These are phyloP conservation scores for Trametes villosa DNA, from an alignment of 768 basidiomycete genomes.

Conservation along the genomic window DNA sequence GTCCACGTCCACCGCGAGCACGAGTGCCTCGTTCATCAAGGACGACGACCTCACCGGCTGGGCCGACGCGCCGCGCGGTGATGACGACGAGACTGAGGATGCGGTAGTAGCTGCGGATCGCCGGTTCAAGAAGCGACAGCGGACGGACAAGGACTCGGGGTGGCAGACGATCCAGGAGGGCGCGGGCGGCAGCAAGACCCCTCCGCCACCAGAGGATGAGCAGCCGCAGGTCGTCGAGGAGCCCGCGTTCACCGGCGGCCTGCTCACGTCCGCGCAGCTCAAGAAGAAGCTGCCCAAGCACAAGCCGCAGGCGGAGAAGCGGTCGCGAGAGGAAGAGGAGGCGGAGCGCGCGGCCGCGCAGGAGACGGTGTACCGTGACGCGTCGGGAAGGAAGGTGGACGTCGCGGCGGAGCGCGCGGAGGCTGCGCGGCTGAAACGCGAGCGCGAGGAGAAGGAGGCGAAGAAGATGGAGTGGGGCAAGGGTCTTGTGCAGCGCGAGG, in stretches of 20 bases:
- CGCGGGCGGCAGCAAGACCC: conserved; percentile 44
- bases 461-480: conserved; percentile 98
- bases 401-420: conserved; percentile 84
- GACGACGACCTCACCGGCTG: conserved; percentile 74
- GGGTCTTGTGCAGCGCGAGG: conserved; percentile 87
- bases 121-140: conserved; percentile 78
- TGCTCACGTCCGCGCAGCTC: conserved; percentile 77
- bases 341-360: conserved; percentile 68
- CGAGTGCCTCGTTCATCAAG: conserved; percentile 38
- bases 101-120: conserved; percentile 76
- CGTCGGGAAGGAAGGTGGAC: conserved; percentile 86
- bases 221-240: conserved; percentile 56
- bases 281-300: conserved; percentile 58
- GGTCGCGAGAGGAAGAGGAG: conserved; percentile 45
- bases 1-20: conserved; percentile 32
- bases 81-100: conserved; percentile 61
- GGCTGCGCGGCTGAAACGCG: conserved; percentile 77
- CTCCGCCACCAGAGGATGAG: conserved; percentile 66
- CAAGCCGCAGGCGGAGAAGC: conserved; percentile 39
- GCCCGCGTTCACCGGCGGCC: conserved; percentile 66
- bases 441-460: conserved; percentile 84
- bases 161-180: conserved; percentile 75
- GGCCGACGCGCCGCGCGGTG: conserved; percentile 57
- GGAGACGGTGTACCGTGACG: conserved; percentile 95
- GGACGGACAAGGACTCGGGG: conserved; percentile 49